Evolutionary conservation across 352 stramenopile species (phyloP).

Genomic region (Globisporangium ultimum): DNA sequence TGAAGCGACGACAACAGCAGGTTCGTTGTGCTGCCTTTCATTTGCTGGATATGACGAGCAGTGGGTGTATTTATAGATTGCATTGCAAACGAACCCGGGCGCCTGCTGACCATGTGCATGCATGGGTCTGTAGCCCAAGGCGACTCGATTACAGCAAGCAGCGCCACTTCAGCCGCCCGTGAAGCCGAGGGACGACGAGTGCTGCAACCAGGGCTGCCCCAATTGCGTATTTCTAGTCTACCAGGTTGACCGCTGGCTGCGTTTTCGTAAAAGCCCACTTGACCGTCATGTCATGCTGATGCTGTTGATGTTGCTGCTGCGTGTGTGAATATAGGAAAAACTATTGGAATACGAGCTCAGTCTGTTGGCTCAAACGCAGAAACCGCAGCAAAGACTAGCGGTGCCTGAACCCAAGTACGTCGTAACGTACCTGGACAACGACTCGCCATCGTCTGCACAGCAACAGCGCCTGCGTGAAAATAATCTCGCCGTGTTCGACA

Average conservation of each 20-base stretch:
- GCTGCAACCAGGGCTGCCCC: conserved; percentile 79
- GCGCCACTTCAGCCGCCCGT: conserved; percentile 46
- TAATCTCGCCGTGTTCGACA: conserved; percentile 40
- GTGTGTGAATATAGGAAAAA: conserved; percentile 45
- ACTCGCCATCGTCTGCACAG: conserved; percentile 17
- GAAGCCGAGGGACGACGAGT: conserved; percentile 77
- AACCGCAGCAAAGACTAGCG: conserved; percentile 22
- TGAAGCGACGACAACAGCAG: conserved; percentile 48
- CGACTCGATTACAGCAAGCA: conserved; percentile 10
- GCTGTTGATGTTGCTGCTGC: not conserved
- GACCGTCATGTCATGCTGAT: not conserved
- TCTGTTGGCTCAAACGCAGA: conserved; percentile 23
- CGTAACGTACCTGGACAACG: conserved; percentile 42
- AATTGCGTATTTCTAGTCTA: conserved; percentile 87
- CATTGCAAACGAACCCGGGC: no score
- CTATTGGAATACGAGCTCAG: conserved; percentile 81
- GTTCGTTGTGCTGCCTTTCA: conserved; percentile 15
- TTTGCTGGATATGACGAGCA: no score
- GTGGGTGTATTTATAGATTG: not conserved
- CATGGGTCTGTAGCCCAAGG: conserved; percentile 15
- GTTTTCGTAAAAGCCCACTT: no score
- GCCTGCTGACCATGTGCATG: no score
- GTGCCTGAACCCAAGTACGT: conserved; percentile 39
- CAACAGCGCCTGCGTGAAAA: conserved; percentile 29
- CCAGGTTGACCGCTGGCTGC: conserved; percentile 33